A percentile compares a stretch with the other conserved stretches of the same genome.
These are phyloP conservation scores for Typha latifolia DNA, from an alignment of 176 grass and related monocot genomes.

Conservation along the genomic window DNA sequence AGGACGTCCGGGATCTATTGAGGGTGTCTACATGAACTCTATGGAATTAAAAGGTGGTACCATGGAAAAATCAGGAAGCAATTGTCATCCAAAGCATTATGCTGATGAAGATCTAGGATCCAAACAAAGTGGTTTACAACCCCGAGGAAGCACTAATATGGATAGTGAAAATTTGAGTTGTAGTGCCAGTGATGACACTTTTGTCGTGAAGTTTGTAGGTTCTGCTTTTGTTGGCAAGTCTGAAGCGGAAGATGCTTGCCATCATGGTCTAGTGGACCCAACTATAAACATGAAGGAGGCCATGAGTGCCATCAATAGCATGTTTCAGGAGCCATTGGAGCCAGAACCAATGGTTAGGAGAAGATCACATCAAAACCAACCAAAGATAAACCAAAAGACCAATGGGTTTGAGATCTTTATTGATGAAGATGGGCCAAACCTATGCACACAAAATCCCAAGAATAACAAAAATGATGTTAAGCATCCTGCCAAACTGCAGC, in stretches of 20 bases:
- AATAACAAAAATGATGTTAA: slow-evolving; percentile 3
- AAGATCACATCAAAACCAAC: slow-evolving; percentile 34
- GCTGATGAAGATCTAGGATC: slow-evolving; percentile 9
- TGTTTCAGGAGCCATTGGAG: slow-evolving; percentile 88
- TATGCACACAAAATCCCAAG: slow-evolving; percentile 17
- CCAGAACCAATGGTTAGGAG: slow-evolving; percentile 55
- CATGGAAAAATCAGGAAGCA: slow-evolving; percentile 31
- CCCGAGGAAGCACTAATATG: slow-evolving; percentile 9
- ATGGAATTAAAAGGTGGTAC: slow-evolving; percentile 20
- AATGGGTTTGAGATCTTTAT: slow-evolving; percentile 68
- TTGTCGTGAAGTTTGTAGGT: slow-evolving; percentile 80
- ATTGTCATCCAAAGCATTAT: slow-evolving; percentile 12
- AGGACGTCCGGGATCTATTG: slow-evolving; percentile 14
- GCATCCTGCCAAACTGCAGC: slow-evolving; percentile 11
- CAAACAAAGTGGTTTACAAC: slow-evolving; percentile 19
- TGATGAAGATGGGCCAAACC: slow-evolving; percentile 51
- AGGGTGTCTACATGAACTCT: slow-evolving; percentile 26
- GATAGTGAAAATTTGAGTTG: slow-evolving; percentile 27
- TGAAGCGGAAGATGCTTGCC: slow-evolving; percentile 79
- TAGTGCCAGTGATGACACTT: slow-evolving; percentile 58
- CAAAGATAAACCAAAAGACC: slow-evolving; percentile 37
- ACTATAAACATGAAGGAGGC: slow-evolving; percentile 88
- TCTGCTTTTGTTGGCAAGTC: slow-evolving; percentile 81
- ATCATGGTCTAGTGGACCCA: slow-evolving; percentile 88
- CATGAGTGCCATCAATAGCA: slow-evolving; percentile 68